Evolutionary conservation across 805 yeast species (phyloP).

Genomic region (Barnettozyma pratensis): DNA sequence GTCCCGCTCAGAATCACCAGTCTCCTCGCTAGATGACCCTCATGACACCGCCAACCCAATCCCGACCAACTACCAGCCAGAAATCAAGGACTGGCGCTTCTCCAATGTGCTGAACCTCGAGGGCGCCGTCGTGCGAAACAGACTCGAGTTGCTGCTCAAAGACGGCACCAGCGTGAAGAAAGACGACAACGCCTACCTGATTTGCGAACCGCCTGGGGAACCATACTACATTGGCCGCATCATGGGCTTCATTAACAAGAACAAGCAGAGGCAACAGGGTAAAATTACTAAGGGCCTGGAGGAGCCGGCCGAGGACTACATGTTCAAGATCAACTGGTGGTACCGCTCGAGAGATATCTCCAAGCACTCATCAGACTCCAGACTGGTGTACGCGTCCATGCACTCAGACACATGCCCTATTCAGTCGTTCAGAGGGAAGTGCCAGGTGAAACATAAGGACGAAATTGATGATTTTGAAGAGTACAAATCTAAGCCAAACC

Average conservation of each 20-base stretch:
- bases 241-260: constrained; percentile 58
- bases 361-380: constrained; percentile 59
- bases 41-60: constrained; percentile 1
- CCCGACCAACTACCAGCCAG: constrained; percentile 24
- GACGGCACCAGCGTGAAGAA: constrained; percentile 21
- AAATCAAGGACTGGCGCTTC: constrained; percentile 17
- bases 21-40: constrained; percentile 4
- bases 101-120: constrained; percentile 33
- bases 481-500: constrained; percentile 55
- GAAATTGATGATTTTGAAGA: constrained; percentile 51
- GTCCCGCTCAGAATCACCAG: constrained; percentile 11
- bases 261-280: constrained; percentile 12
- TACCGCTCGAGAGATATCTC: constrained; percentile 84
- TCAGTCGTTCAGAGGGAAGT: constrained; percentile 67
- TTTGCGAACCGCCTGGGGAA: constrained; percentile 91
- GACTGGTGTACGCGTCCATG: constrained; percentile 78
- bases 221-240: constrained; percentile 88
- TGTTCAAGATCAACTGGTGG: constrained; percentile 82
- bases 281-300: constrained; percentile 8
- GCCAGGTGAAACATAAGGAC: constrained; percentile 60
- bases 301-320: constrained; percentile 47
- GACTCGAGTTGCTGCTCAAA: constrained; percentile 14
- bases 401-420: constrained; percentile 82
- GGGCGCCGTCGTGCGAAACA: constrained; percentile 31
- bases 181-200: constrained; percentile 69